Percentiles rank a stretch among this genome's conserved stretches.
These are phyloP conservation scores for Yarrowia sp. DNA, from an alignment of 805 yeast species.

Conservation along the genomic window DNA sequence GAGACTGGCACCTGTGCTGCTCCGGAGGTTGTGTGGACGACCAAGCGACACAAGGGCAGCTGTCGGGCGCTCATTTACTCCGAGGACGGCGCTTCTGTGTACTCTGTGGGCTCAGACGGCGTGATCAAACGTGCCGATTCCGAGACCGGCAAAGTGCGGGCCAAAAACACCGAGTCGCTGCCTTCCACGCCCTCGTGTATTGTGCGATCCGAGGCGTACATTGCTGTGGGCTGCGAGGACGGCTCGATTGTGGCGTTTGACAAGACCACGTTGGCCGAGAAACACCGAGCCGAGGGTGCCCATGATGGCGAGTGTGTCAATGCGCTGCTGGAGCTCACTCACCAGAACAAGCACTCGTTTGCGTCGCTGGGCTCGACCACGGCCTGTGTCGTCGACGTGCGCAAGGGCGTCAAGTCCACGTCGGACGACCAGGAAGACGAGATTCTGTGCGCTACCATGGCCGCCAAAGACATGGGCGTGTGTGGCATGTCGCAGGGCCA, in stretches of 20 bases:
- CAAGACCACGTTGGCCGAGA: slow-evolving; percentile 57
- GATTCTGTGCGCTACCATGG: slow-evolving; percentile 72
- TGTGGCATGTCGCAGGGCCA: slow-evolving; percentile 94
- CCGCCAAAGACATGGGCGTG: slow-evolving; percentile 66
- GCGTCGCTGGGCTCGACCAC: slow-evolving; percentile 84
- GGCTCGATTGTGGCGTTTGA: slow-evolving; percentile 74
- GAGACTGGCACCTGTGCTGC: slow-evolving; percentile 48
- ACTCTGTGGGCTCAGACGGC: slow-evolving; percentile 79
- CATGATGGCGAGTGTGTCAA: slow-evolving; percentile 78
- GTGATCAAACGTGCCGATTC: slow-evolving; percentile 76
- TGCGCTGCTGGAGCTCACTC: slow-evolving; percentile 71
- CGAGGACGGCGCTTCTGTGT: slow-evolving; percentile 63
- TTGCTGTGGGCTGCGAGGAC: slow-evolving; percentile 63
- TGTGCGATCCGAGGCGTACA: slow-evolving; percentile 48
- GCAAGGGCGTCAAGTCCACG: slow-evolving; percentile 69
- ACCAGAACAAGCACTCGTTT: slow-evolving; percentile 77
- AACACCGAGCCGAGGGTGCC: slow-evolving; percentile 59
- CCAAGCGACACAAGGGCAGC: slow-evolving; percentile 88
- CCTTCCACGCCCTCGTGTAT: slow-evolving; percentile 46
- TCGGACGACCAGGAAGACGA: slow-evolving; percentile 96
- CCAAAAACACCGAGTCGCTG: slow-evolving; percentile 54
- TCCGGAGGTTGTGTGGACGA: slow-evolving; percentile 65
- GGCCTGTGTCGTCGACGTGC: slow-evolving; percentile 74
- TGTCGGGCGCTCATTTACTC: slow-evolving; percentile 77
- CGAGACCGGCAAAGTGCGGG: slow-evolving; percentile 75